Evolutionary conservation across 2,329 filamentous ascomycete species (phyloP).

Genomic region (Monilinia fructigena): DNA sequence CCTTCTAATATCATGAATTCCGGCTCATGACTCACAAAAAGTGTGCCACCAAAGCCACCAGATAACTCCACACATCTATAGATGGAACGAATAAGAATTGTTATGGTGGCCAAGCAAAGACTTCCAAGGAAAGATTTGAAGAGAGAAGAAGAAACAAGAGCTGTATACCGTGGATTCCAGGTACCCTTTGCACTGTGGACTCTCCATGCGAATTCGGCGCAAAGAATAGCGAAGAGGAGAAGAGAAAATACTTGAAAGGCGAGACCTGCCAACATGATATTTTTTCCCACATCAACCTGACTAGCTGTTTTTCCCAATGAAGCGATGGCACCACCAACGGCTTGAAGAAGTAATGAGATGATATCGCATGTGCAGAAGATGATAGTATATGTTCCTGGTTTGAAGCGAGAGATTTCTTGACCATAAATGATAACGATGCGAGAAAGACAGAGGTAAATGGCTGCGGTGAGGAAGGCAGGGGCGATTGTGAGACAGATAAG

Average conservation of each 20-base stretch:
- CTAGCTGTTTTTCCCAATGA: constrained; percentile 44
- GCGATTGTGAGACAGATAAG: constrained; percentile 50
- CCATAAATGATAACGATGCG: constrained; percentile 48
- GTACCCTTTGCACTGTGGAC: constrained; percentile 23
- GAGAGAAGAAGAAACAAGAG: constrained; percentile 28
- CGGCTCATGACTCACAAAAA: constrained; percentile 50
- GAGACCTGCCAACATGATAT: constrained; percentile 45
- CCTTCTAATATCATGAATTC: constrained; percentile 50
- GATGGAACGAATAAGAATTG: constrained; percentile 56
- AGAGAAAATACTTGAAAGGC: constrained; percentile 43
- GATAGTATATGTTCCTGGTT: constrained; percentile 52
- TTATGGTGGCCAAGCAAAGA: constrained; percentile 48
- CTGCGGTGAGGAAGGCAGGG: constrained; percentile 56
- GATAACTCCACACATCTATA: constrained; percentile 59
- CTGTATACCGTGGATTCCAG: constrained; percentile 30
- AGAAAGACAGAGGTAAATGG: constrained; percentile 59
- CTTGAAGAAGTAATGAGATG: constrained; percentile 58
- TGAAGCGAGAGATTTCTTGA: constrained; percentile 47
- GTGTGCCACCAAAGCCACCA: constrained; percentile 51
- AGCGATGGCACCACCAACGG: constrained; percentile 56
- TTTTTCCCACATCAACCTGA: constrained; percentile 33
- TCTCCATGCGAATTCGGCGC: constrained; percentile 28
- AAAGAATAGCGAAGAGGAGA: constrained; percentile 34
- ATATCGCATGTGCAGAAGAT: constrained; percentile 51
- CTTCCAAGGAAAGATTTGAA: constrained; percentile 52